Percentiles rank a stretch among this genome's conserved stretches.
phyloP scores from a whole-genome alignment of 108 stramenopile genomes.

The Nitzschia palea region DNA sequence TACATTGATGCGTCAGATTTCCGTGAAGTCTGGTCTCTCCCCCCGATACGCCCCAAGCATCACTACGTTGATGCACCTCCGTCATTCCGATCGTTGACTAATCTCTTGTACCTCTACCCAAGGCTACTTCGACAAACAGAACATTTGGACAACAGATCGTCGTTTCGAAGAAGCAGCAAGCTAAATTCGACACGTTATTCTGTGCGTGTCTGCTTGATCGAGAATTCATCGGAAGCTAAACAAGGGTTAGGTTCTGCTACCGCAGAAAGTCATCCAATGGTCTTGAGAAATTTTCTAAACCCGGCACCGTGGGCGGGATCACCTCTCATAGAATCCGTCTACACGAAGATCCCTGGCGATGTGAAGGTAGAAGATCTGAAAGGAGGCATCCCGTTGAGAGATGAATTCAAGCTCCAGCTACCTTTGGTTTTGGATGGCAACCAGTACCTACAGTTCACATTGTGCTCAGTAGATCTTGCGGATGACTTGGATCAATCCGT shows the following conservation, averaged over 20 bases:
- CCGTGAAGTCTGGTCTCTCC: slow-evolving; percentile 75
- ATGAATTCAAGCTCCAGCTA: slow-evolving; percentile 82
- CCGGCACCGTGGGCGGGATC: slow-evolving; percentile 67
- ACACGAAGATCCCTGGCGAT: slow-evolving; percentile 50
- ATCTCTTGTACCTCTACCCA: slow-evolving; percentile 82
- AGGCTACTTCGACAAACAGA: slow-evolving; percentile 37
- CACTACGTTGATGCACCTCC: slow-evolving; percentile 51
- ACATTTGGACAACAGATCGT: not conserved
- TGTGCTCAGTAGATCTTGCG: slow-evolving; percentile 50
- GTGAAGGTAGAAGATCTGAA: not conserved
- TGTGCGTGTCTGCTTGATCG: slow-evolving; percentile 55
- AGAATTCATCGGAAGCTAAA: slow-evolving; percentile 14
- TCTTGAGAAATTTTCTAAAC: slow-evolving; percentile 58
- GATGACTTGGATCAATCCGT: slow-evolving; percentile 21
- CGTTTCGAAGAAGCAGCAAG: not conserved
- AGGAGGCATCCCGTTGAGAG: slow-evolving; percentile 53
- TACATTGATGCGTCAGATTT: slow-evolving; percentile 68
- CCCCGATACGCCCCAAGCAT: slow-evolving; percentile 51
- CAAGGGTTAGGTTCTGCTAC: slow-evolving; percentile 20
- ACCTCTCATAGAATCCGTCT: slow-evolving; percentile 56
- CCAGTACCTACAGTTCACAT: slow-evolving; percentile 63
- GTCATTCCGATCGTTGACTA: slow-evolving; percentile 51
- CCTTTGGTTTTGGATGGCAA: slow-evolving; percentile 77
- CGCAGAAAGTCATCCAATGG: slow-evolving; percentile 35
- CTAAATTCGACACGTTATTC: slow-evolving; percentile 34